These are phyloP conservation scores for Solanum hybrid DNA, from an alignment of 305 asterid genomes.

Conservation along the genomic window DNA sequence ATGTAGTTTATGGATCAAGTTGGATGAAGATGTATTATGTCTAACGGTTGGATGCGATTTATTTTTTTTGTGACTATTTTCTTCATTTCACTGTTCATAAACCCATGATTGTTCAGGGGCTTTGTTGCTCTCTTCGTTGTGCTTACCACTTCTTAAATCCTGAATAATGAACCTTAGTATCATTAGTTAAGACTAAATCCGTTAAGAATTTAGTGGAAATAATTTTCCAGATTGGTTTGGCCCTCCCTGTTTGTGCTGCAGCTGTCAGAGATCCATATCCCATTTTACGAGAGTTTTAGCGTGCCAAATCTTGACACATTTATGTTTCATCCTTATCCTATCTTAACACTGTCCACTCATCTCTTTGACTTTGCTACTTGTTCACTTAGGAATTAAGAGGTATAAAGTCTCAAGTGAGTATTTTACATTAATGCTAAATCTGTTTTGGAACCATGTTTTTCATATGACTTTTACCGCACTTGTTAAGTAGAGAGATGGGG, in stretches of 20 bases:
- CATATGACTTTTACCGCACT: not conserved
- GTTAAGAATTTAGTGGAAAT: not conserved
- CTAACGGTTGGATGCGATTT: not conserved
- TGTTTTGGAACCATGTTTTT: not conserved
- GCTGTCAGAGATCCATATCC: not conserved
- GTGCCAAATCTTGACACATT: not conserved
- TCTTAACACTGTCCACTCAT: not conserved
- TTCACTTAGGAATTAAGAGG: not conserved
- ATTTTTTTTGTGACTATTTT: not conserved
- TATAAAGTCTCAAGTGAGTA: not conserved
- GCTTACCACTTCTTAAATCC: not conserved
- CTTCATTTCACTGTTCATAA: not conserved
- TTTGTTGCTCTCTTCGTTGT: not conserved
- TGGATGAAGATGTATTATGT: not conserved
- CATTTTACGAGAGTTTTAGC: not conserved
- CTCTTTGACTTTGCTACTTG: not conserved
- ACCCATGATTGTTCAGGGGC: not conserved
- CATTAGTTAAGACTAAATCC: not conserved
- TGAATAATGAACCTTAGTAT: not conserved
- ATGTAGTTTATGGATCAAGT: not conserved
- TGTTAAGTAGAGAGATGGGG: conserved; percentile 41
- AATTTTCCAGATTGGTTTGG: not conserved
- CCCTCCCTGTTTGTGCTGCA: not conserved
- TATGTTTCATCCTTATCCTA: too few relatives aligned
- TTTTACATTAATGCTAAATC: not conserved